Conservation (phyloP, 2,329 filamentous ascomycete species). For the Beauveria sp. region DNA sequence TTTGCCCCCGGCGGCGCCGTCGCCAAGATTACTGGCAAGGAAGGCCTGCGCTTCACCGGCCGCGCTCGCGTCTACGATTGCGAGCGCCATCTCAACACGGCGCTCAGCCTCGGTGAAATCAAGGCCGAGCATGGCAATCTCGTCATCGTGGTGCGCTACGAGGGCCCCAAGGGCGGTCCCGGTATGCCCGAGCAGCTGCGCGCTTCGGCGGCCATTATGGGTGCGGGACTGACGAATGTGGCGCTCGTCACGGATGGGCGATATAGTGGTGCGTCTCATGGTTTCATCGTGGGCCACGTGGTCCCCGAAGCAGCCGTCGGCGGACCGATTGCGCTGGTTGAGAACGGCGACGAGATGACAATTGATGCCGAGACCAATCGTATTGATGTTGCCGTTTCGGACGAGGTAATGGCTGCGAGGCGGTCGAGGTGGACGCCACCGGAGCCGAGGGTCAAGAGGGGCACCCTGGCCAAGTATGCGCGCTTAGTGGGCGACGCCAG, state of each 20-base stretch:
- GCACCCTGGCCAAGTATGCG: slow-evolving; percentile 85
- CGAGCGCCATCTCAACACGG: slow-evolving; percentile 68
- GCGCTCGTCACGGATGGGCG: slow-evolving; percentile 88
- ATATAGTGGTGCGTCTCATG: slow-evolving; percentile 82
- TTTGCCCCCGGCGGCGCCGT: slow-evolving; percentile 77
- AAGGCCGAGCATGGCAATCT: slow-evolving; percentile 58
- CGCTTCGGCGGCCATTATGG: slow-evolving; percentile 85
- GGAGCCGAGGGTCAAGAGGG: slow-evolving; percentile 65
- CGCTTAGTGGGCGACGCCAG: slow-evolving; percentile 82
- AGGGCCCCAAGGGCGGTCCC: slow-evolving; percentile 86
- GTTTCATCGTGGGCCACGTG: slow-evolving; percentile 91
- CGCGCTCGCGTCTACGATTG: slow-evolving; percentile 78
- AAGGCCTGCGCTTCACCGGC: slow-evolving; percentile 69
- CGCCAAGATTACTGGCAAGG: slow-evolving; percentile 90
- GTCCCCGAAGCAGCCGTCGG: slow-evolving; percentile 84
- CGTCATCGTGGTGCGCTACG: slow-evolving; percentile 85
- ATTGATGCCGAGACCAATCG: slow-evolving; percentile 79
- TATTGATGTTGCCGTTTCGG: slow-evolving; percentile 59
- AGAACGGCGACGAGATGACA: slow-evolving; percentile 72
- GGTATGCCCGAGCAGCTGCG: slow-evolving; percentile 96
- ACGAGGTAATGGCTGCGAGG: slow-evolving; percentile 61
- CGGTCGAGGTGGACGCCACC: slow-evolving; percentile 63
- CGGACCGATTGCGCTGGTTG: slow-evolving; percentile 77
- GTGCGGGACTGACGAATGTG: slow-evolving; percentile 77
- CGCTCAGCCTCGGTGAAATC: slow-evolving; percentile 62